These are phyloP conservation scores for Leptographium galeiforme DNA, from an alignment of 2,329 filamentous ascomycete genomes.

Conservation along the genomic window DNA sequence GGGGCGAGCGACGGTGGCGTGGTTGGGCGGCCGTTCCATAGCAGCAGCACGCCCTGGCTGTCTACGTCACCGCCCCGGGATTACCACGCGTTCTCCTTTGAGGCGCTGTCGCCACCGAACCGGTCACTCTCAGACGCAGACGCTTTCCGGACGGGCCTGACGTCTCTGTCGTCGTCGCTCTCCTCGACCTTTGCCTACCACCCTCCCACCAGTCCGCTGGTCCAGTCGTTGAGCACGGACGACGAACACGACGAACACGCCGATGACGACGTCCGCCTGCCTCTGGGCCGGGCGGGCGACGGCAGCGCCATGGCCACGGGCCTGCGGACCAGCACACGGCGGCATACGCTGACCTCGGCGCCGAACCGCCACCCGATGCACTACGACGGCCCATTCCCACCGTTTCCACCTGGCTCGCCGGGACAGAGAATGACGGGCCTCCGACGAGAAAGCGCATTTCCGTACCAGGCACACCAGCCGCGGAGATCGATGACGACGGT, in stretches of 20 bases:
- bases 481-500: slow-evolving; percentile 59
- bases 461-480: slow-evolving; percentile 68
- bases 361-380: slow-evolving; percentile 17
- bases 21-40: slow-evolving; percentile 4
- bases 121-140: slow-evolving; percentile 4
- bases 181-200: slow-evolving; percentile 74
- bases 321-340: slow-evolving; percentile 28
- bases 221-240: slow-evolving; percentile 75
- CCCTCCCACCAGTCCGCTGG: slow-evolving; percentile 81
- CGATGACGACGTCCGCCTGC: slow-evolving; percentile 30
- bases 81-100: slow-evolving; percentile 32
- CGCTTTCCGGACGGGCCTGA: slow-evolving; percentile 21
- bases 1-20: background rate
- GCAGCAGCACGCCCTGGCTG: slow-evolving; percentile 27
- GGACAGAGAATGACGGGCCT: slow-evolving; percentile 19
- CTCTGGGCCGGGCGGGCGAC: slow-evolving; percentile 37
- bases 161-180: slow-evolving; percentile 56
- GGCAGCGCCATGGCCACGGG: slow-evolving; percentile 16
- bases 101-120: slow-evolving; percentile 12
- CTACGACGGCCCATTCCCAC: slow-evolving; percentile 6
- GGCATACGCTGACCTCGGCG: slow-evolving; percentile 61
- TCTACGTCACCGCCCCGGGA: slow-evolving; percentile 43
- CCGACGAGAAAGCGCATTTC: slow-evolving; percentile 44
- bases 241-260: slow-evolving; percentile 26
- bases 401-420: slow-evolving; percentile 1